Percentiles rank a stretch among this genome's conserved stretches.
These are phyloP conservation scores for Leptomonas pyrrhocoris DNA, from an alignment of 208 protist species.

Conservation along the genomic window DNA sequence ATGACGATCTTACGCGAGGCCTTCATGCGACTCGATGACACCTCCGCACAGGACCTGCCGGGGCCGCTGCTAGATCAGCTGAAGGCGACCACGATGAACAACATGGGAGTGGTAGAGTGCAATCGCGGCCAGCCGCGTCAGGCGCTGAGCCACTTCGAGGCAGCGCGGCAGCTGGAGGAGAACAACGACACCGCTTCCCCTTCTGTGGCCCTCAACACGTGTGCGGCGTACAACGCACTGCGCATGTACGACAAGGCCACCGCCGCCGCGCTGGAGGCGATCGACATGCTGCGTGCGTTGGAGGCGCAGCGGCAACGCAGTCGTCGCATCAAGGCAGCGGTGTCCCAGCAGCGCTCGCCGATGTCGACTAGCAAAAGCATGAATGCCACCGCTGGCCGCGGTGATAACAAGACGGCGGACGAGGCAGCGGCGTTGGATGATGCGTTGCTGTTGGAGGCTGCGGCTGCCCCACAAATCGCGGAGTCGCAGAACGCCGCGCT, in stretches of 20 bases:
- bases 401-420: background rate
- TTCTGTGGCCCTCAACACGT: slow-evolving; percentile 83
- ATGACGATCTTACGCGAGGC: slow-evolving; percentile 55
- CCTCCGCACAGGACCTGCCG: slow-evolving; percentile 25
- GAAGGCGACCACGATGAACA: slow-evolving; percentile 83
- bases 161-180: slow-evolving; percentile 80
- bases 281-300: slow-evolving; percentile 85
- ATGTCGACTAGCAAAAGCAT: too few species aligned
- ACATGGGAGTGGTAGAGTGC: slow-evolving; percentile 88
- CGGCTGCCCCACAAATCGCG: slow-evolving; percentile 49
- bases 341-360: background rate
- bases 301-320: slow-evolving; percentile 56
- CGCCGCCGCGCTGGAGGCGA: slow-evolving; percentile 81
- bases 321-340: slow-evolving; percentile 17
- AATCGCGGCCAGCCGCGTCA: slow-evolving; percentile 80
- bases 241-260: slow-evolving; percentile 87
- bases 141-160: slow-evolving; percentile 87
- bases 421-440: slow-evolving; percentile 29
- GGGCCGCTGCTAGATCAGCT: slow-evolving; percentile 66
- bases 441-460: slow-evolving; percentile 37
- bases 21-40: slow-evolving; percentile 56
- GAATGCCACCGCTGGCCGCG: too few species aligned
- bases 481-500: slow-evolving; percentile 79
- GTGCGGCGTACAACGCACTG: slow-evolving; percentile 85
- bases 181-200: slow-evolving; percentile 74